These are phyloP conservation scores for Candida sojae DNA, from an alignment of 1,139 yeast genomes.

Conservation along the genomic window DNA sequence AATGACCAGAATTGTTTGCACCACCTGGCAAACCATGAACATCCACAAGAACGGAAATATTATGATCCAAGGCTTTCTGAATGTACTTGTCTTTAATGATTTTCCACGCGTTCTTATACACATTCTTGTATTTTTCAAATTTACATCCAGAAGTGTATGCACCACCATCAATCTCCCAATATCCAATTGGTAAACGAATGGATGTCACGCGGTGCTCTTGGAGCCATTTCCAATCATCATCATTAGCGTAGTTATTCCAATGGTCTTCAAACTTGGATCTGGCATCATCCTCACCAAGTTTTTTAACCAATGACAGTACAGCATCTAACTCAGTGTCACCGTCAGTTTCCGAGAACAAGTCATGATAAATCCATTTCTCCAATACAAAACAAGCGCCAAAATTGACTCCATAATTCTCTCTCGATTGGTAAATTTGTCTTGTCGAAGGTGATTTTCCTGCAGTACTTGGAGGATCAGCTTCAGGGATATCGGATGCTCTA, in stretches of 20 bases:
- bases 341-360: conserved; percentile 50
- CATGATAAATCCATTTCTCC: conserved; percentile 73
- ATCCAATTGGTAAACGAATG: conserved; percentile 85
- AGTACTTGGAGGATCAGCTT: conserved; percentile 30
- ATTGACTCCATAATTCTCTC: conserved; percentile 83
- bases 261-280: conserved; percentile 60
- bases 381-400: conserved; percentile 81
- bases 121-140: conserved; percentile 53
- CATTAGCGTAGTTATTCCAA: conserved; percentile 66
- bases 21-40: conserved; percentile 92
- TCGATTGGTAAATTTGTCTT: conserved; percentile 59
- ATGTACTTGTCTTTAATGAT: conserved; percentile 51
- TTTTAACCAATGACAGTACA: conserved; percentile 46
- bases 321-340: conserved; percentile 75
- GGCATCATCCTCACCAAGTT: conserved; percentile 57
- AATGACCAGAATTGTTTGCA: conserved; percentile 81
- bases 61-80: conserved; percentile 52
- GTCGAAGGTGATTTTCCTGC: conserved; percentile 41
- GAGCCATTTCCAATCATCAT: conserved; percentile 81
- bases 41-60: conserved; percentile 79
- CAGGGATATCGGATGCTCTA: conserved; percentile 30
- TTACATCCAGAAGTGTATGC: conserved; percentile 58
- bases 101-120: conserved; percentile 75
- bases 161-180: conserved; percentile 81
- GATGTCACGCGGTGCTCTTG: conserved; percentile 66